Evolutionary conservation across 31 red algal species (phyloP).

Genomic region (Odonthalia washingtoniensis): DNA sequence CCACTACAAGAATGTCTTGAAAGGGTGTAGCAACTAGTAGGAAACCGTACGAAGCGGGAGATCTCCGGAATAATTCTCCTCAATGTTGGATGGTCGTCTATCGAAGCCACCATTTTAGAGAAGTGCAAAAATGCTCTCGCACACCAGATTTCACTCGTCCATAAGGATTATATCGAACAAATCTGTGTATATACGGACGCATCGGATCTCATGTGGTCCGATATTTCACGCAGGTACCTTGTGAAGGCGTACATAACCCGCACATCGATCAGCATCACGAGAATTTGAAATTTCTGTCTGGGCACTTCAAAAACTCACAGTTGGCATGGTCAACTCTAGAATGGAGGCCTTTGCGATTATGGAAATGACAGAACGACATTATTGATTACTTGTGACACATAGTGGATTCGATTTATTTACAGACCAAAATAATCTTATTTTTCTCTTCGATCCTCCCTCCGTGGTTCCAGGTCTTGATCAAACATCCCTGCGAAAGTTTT

Average conservation of each 20-base stretch:
- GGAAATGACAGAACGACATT: too few species aligned
- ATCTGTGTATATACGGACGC: slow-evolving; percentile 3
- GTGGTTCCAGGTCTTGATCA: too few species aligned
- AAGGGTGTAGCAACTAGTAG: not conserved
- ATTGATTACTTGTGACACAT: too few species aligned
- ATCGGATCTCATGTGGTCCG: not conserved
- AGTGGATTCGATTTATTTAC: too few species aligned
- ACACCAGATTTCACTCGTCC: not conserved
- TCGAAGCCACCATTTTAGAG: not conserved
- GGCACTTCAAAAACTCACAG: not conserved
- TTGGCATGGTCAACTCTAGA: not conserved
- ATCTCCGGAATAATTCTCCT: not conserved
- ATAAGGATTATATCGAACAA: not conserved
- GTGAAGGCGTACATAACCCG: not conserved
- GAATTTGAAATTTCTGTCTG: not conserved
- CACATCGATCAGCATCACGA: not conserved
- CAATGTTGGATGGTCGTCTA: not conserved
- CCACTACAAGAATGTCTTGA: slow-evolving; percentile 18
- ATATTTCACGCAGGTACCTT: slow-evolving; percentile 10
- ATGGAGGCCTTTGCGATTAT: not conserved
- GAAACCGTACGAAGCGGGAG: not conserved
- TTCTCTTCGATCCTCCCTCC: too few species aligned
- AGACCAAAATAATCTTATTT: too few species aligned
- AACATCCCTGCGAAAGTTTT: too few species aligned
- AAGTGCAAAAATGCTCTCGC: slow-evolving; percentile 3